Evolutionary conservation across 1,284 basidiomycete genomes (phyloP), one percentile per base, ranked within the genome.

Genomic region (Cutaneotrichosporon sp.): DNA sequence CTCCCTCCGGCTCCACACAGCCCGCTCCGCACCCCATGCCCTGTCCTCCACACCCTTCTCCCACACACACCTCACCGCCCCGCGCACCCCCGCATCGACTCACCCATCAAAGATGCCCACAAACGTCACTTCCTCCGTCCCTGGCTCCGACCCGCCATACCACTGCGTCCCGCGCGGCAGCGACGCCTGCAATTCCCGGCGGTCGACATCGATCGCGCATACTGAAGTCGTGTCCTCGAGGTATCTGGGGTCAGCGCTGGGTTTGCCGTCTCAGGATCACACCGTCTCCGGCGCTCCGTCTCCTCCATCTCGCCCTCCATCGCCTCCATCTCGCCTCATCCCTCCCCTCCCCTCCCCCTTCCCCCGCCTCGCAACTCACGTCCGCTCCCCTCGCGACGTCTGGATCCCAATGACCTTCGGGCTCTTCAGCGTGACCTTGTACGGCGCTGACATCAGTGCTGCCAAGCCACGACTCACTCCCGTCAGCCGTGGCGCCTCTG

Each of bases 101-200:
- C 70, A 90, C 90, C 92, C 92, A 63, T 95, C 92, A 76, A 91
- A 95, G 59, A 95, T 88, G 18, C 91, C 92, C 46, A 92, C 87
- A 68, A 89, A 92, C 3, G 90, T 83, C 6, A 88, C 88, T 77
- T 95, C 80, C 5, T 88, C 83, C 38, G 90, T 80, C n/a, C 83
- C 84, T 6, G 86, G 81, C 20, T 74, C 75, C 4, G 69, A 76
- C 20, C 73, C 70, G 0, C 88, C 86, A 67, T 90, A 83, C 92
- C 92, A 94, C 58, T 88, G 84, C 13, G 59, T 75, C 31, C 81
- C 77, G 67, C 86, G 86, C 71, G 87, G 86, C 52, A 89, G 80
- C 65, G 84, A 87, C 31, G 83, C 68, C 55, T 82, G 83, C 8
- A 95, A 83, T 73, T 93, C 91, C 58, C 86, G 83, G 13, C 88